Percentiles rank a stretch among this genome's conserved stretches.
These are phyloP conservation scores for Puccinia novopanici DNA, from an alignment of 1,284 basidiomycete genomes.

Conservation along the genomic window DNA sequence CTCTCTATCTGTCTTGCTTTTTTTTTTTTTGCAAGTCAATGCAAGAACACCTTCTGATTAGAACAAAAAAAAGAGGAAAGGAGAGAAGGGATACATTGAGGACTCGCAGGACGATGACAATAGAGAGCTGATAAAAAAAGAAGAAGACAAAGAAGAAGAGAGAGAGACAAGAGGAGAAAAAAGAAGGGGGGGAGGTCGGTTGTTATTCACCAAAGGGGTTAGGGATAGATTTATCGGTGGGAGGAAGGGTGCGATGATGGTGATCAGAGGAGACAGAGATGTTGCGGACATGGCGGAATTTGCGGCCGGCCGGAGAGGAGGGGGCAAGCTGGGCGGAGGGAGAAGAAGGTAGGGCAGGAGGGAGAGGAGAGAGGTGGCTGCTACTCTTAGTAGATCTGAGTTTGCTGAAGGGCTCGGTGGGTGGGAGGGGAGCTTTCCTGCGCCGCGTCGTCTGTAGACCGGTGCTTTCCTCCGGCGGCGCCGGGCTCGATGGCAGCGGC, in stretches of 20 bases:
- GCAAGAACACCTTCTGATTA: no score
- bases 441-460: not conserved
- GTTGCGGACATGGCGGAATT: not conserved
- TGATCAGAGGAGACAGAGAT: conserved; percentile 17
- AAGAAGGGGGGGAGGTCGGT: not conserved
- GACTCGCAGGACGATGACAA: no score
- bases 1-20: no score
- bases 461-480: not conserved
- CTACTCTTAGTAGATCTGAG: conserved; percentile 32
- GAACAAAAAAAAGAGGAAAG: no score
- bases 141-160: not conserved
- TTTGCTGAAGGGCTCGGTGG: not conserved
- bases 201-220: conserved; percentile 21
- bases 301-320: not conserved
- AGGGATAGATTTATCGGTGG: not conserved
- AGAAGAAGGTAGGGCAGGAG: not conserved
- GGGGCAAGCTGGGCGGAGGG: not conserved
- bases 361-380: not conserved
- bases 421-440: conserved; percentile 26
- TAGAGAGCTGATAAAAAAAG: not conserved
- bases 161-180: not conserved
- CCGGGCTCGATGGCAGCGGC: not conserved
- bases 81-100: no score
- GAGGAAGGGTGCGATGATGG: not conserved
- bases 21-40: no score